Evolutionary conservation across 192 early-diverging fungal genomes (phyloP).

Genomic region (Chytriomyces sp.): DNA sequence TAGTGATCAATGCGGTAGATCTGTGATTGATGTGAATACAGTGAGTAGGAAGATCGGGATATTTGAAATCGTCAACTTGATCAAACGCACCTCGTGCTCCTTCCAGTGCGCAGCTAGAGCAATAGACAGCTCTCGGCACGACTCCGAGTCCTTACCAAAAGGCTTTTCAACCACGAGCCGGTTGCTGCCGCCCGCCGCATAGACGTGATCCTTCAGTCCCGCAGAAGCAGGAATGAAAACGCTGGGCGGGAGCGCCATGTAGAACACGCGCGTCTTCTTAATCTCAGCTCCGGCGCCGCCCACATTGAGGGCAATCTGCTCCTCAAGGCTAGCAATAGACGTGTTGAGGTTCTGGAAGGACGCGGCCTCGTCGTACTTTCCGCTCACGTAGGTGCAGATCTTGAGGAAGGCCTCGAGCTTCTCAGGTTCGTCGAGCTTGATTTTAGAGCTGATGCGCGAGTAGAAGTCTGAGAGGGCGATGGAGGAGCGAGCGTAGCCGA

Average conservation of each 20-base stretch:
- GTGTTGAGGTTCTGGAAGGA: conserved; percentile 70
- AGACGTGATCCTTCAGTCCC: conserved; percentile 72
- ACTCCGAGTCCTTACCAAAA: conserved; percentile 91
- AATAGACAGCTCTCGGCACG: conserved; percentile 71
- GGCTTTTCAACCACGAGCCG: conserved; percentile 97
- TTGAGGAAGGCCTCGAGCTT: conserved; percentile 66
- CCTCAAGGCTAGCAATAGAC: conserved; percentile 64
- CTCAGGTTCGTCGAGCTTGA: conserved; percentile 66
- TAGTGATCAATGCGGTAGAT: conserved; percentile 99
- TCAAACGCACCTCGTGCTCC: conserved; percentile 77
- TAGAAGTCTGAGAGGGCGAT: conserved; percentile 76
- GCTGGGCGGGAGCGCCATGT: conserved; percentile 94
- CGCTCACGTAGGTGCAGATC: conserved; percentile 75
- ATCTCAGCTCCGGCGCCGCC: conserved; percentile 15
- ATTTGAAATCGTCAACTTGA: background rate
- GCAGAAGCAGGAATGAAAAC: conserved; percentile 87
- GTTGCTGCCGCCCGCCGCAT: conserved; percentile 65
- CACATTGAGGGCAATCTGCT: background rate
- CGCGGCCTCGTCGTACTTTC: conserved; percentile 79
- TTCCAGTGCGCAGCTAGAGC: conserved; percentile 76
- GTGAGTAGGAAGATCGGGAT: background rate
- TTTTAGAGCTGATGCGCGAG: conserved; percentile 67
- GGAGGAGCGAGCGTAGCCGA: conserved; percentile 91
- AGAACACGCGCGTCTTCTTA: conserved; percentile 80
- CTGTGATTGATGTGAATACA: conserved; percentile 38